phyloP scores from a whole-genome alignment of 805 yeast species.

The Kuraishia capsulata region DNA sequence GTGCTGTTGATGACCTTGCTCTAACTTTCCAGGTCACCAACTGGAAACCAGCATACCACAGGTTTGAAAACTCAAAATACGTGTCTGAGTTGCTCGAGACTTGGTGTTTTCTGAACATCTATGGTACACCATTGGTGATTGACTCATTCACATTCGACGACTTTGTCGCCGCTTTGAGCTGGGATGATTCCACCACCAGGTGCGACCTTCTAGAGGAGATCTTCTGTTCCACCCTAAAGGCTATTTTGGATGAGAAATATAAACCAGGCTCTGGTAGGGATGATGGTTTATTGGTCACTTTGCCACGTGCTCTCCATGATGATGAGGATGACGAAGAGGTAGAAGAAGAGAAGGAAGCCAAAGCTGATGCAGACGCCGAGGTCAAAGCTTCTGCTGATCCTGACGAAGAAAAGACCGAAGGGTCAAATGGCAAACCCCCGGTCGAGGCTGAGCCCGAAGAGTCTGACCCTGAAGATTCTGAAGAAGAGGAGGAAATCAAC shows the following conservation, averaged over 20 bases:
- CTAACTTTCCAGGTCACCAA: slow-evolving; percentile 17
- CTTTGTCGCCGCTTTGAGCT: slow-evolving; percentile 46
- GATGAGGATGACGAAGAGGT: slow-evolving; percentile 13
- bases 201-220: slow-evolving; percentile 56
- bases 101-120: slow-evolving; percentile 72
- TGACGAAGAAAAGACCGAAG: slow-evolving; percentile 11
- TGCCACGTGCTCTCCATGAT: slow-evolving; percentile 17
- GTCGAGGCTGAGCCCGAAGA: slow-evolving; percentile 13
- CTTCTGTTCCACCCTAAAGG: slow-evolving; percentile 55
- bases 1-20: slow-evolving; percentile 18
- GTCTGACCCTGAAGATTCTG: slow-evolving; percentile 11
- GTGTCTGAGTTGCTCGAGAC: slow-evolving; percentile 45
- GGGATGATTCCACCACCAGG: slow-evolving; percentile 34
- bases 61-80: slow-evolving; percentile 12
- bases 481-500: slow-evolving; percentile 20
- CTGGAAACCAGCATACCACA: slow-evolving; percentile 16
- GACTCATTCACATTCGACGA: slow-evolving; percentile 79
- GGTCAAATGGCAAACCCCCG: slow-evolving; percentile 12
- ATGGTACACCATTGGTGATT: slow-evolving; percentile 51
- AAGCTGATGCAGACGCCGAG: slow-evolving; percentile 7
- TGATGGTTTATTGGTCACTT: slow-evolving; percentile 10
- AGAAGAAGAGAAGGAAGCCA: slow-evolving; percentile 23
- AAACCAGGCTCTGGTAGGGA: slow-evolving; percentile 12
- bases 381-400: slow-evolving; percentile 11
- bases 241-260: slow-evolving; percentile 37